These are phyloP conservation scores for Colletotrichum trifolii DNA, from an alignment of 2,329 filamentous ascomycete genomes.

Conservation along the genomic window DNA sequence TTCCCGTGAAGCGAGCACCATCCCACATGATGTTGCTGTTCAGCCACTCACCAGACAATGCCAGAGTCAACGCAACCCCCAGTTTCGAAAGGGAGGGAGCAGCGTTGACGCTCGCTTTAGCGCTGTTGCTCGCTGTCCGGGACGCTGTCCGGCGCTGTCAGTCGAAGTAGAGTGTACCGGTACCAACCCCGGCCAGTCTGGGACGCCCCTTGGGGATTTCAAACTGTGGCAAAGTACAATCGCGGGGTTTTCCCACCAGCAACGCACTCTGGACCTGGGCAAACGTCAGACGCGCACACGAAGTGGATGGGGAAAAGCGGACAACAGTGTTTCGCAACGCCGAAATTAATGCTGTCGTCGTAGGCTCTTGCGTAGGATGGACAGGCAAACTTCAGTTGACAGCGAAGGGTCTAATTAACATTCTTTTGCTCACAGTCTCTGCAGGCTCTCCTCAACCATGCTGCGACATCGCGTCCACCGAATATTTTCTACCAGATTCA, in stretches of 20 bases:
- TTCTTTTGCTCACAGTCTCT: too few species aligned
- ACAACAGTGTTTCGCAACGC: too few species aligned
- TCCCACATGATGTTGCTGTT: not conserved
- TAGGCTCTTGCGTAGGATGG: too few species aligned
- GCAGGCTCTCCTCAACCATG: too few species aligned
- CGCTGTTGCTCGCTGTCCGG: not conserved
- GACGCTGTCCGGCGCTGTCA: not conserved
- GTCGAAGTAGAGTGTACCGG: too few species aligned
- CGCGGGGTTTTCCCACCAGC: conserved; percentile 20
- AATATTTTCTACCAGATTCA: conserved; percentile 11
- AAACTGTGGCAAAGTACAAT: conserved; percentile 34
- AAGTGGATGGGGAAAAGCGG: too few species aligned
- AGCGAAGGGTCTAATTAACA: too few species aligned
- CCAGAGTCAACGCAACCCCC: conserved; percentile 15
- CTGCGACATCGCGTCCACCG: too few species aligned
- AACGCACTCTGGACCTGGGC: not conserved
- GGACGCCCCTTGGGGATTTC: conserved; percentile 21
- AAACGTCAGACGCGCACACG: too few species aligned
- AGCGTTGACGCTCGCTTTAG: not conserved
- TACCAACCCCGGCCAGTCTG: not conserved
- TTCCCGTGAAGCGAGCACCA: conserved; percentile 17
- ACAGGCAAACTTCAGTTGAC: too few species aligned
- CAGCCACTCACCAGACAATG: conserved; percentile 9
- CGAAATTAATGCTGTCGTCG: too few species aligned
- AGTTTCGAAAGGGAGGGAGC: conserved; percentile 34